These are phyloP conservation scores for Trichoderma gamsii DNA, from an alignment of 495 filamentous ascomycete genomes.

Conservation along the genomic window DNA sequence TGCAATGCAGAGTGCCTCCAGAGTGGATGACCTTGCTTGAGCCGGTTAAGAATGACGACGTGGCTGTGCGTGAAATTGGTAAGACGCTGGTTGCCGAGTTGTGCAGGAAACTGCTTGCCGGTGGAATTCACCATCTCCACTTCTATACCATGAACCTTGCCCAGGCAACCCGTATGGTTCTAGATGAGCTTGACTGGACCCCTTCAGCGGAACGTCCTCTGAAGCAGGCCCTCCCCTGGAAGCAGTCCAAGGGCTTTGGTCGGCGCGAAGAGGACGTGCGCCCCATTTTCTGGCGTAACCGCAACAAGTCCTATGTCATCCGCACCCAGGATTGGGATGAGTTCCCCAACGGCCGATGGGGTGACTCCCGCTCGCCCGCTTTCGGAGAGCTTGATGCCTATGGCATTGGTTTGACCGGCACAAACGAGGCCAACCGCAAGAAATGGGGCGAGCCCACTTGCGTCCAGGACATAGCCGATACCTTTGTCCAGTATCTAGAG, in stretches of 20 bases:
- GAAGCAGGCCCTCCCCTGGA: slow-evolving; percentile 86
- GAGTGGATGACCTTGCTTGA: slow-evolving; percentile 78
- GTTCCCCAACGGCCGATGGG: slow-evolving; percentile 98
- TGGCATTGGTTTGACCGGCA: slow-evolving; percentile 90
- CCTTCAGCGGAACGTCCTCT: slow-evolving; percentile 69
- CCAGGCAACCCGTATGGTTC: slow-evolving; percentile 85
- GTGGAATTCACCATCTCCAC: slow-evolving; percentile 83
- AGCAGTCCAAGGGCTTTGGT: slow-evolving; percentile 82
- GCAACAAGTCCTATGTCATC: slow-evolving; percentile 88
- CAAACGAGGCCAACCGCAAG: slow-evolving; percentile 93
- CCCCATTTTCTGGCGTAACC: slow-evolving; percentile 98
- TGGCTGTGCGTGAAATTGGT: slow-evolving; percentile 83
- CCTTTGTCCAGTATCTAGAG: slow-evolving; percentile 78
- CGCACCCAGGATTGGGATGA: slow-evolving; percentile 99
- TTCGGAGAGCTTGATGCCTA: slow-evolving; percentile 97
- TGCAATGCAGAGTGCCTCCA: slow-evolving; percentile 72
- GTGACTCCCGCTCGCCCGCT: slow-evolving; percentile 91
- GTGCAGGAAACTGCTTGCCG: slow-evolving; percentile 74
- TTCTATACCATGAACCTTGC: slow-evolving; percentile 99
- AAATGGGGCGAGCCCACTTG: slow-evolving; percentile 85
- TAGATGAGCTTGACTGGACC: slow-evolving; percentile 78
- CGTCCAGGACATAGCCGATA: slow-evolving; percentile 68
- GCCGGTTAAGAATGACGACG: slow-evolving; percentile 94
- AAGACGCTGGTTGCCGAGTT: slow-evolving; percentile 86
- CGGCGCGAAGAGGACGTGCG: slow-evolving; percentile 92